A percentile compares a stretch with the other conserved stretches of the same genome.
These are phyloP conservation scores for Boletus smithii DNA, from an alignment of 1,284 basidiomycete genomes.

Conservation along the genomic window DNA sequence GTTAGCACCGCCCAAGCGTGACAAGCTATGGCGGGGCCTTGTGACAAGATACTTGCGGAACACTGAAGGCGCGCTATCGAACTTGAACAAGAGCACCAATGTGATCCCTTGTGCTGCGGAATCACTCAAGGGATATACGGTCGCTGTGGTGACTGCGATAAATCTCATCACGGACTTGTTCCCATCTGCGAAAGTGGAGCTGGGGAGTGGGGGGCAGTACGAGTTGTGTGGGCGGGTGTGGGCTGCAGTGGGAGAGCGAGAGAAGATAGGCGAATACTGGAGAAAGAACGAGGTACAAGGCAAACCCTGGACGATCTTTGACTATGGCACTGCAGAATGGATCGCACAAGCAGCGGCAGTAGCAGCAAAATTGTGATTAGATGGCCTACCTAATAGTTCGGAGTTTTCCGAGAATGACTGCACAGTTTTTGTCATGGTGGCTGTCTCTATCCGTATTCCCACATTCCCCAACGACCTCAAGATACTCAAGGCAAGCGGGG, in stretches of 20 bases:
- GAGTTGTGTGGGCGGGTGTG: constrained; percentile 26
- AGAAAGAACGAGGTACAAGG: constrained; percentile 9
- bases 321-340: constrained; percentile 26
- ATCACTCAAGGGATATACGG: constrained; percentile 18
- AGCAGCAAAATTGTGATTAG: constrained; percentile 9
- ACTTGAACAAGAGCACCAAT: constrained; percentile 11
- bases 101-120: constrained; percentile 19
- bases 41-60: constrained; percentile 27
- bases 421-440: constrained; percentile 51
- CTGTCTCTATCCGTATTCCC: constrained; percentile 38
- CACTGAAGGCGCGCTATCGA: constrained; percentile 20
- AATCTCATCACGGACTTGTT: constrained; percentile 23
- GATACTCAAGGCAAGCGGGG: constrained; percentile 44
- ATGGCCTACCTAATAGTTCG: constrained; percentile 16
- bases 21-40: constrained; percentile 24
- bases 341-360: constrained; percentile 14
- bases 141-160: constrained; percentile 19
- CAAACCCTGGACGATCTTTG: constrained; percentile 17
- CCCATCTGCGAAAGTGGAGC: constrained; percentile 12
- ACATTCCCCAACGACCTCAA: constrained; percentile 46
- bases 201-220: constrained; percentile 17
- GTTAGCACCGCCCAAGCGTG: constrained; percentile 24
- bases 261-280: constrained; percentile 21
- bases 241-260: constrained; percentile 18
- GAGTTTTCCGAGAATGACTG: constrained; percentile 41